phyloP scores from a whole-genome alignment of 2,329 filamentous ascomycete genomes.

The Massarina eburnea region DNA sequence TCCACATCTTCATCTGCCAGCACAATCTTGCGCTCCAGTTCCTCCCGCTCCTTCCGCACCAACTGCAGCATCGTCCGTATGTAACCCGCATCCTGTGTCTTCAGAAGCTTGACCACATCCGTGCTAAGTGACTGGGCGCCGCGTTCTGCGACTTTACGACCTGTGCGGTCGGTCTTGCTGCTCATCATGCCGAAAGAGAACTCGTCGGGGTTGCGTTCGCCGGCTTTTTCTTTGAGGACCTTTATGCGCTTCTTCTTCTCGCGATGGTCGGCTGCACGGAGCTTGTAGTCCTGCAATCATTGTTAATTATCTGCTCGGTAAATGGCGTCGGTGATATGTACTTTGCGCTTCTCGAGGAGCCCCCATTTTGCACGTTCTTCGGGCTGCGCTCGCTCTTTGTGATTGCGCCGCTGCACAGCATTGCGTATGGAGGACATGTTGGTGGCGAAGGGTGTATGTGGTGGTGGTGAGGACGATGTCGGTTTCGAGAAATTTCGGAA shows the following conservation, averaged over 20 bases:
- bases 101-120: conserved; percentile 64
- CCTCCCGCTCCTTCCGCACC: conserved; percentile 56
- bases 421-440: conserved; percentile 37
- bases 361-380: conserved; percentile 82
- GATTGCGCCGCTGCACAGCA: conserved; percentile 70
- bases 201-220: conserved; percentile 66
- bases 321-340: conserved; percentile 2
- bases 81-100: conserved; percentile 67
- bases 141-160: conserved; percentile 45
- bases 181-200: conserved; percentile 67
- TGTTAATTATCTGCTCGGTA: neutral
- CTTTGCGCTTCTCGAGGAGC: conserved; percentile 91
- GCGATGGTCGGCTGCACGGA: conserved; percentile 66
- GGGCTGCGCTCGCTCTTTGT: conserved; percentile 88
- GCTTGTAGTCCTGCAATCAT: conserved; percentile 59
- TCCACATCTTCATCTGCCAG: conserved; percentile 45
- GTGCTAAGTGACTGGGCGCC: conserved; percentile 52
- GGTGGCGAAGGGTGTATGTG: neutral
- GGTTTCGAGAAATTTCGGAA: neutral
- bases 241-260: conserved; percentile 62
- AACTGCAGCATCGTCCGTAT: conserved; percentile 60
- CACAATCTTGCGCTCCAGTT: conserved; percentile 45
- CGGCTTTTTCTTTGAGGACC: conserved; percentile 60
- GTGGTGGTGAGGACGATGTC: too few species aligned
- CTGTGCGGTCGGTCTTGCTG: conserved; percentile 50